A percentile compares a stretch with the other conserved stretches of the same genome.
These are phyloP conservation scores for Neurospora sp. DNA, from an alignment of 495 filamentous ascomycete species.

Conservation along the genomic window DNA sequence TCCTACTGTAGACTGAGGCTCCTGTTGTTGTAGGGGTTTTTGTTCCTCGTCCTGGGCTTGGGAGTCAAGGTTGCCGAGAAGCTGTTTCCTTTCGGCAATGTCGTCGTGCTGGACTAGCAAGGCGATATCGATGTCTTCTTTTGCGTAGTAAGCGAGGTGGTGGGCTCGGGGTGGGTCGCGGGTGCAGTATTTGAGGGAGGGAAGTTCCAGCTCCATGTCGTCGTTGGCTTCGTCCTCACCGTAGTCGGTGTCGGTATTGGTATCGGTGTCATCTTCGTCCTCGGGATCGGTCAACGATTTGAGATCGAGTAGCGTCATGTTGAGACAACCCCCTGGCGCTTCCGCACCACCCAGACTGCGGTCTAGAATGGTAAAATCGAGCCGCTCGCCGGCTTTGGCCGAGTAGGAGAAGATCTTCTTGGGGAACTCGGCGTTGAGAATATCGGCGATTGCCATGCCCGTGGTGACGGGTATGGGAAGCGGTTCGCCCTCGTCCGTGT, in stretches of 20 bases:
- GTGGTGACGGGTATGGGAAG: background rate
- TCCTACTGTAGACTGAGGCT: background rate
- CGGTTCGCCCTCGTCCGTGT: constrained; percentile 5
- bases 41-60: background rate
- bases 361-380: constrained; percentile 11
- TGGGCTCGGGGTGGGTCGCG: background rate
- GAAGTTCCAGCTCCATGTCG: background rate
- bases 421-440: constrained; percentile 3
- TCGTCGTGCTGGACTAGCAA: background rate
- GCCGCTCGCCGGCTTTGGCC: constrained; percentile 1
- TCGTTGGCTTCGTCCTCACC: background rate
- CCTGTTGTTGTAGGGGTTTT: background rate
- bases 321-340: background rate
- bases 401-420: constrained; percentile 9
- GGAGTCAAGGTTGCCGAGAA: background rate
- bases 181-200: background rate
- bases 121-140: background rate
- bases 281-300: background rate
- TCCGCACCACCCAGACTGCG: background rate
- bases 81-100: background rate
- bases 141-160: background rate
- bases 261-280: background rate
- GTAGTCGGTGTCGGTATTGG: background rate
- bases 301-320: background rate
- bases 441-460: constrained; percentile 8